Evolutionary conservation across 148 eudicot species (phyloP), one percentile per base, ranked within the genome.

Genomic region (Silene latifolia): DNA sequence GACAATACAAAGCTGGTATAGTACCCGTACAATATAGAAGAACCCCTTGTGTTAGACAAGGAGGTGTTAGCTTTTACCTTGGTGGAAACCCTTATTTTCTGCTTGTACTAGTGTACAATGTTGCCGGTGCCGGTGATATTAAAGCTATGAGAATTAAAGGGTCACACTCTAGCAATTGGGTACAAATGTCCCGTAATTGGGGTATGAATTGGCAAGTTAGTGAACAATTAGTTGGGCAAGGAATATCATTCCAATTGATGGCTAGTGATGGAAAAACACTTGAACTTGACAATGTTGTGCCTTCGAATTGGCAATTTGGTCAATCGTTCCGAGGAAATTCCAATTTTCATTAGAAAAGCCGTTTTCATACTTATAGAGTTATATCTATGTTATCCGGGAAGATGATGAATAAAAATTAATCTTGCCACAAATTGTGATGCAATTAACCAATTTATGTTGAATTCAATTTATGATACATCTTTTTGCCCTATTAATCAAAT

Each of bases 141-240:
- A 71, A 29, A 1, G 44, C 2, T 0, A 25, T 80, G 72, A 47
- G 67, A 20, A 59, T 80, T n/a, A 80, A 65, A 72, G 73, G 76
- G 19, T 66, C 64, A 15, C 17, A 15, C n/a, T 70, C 63, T 0
- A 21, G 2, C 8, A 21, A 44, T 15, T 76, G 76, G 79, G 21
- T 14, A 0, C 46, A 23, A 35, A 76, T 80, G 83, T 8, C 71
- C 1, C 51, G 83, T 6, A 80, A 80, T 27, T 80, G 83, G 83
- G 83, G 79, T 0, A 76, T 75, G 76, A 76, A 80, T 32, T 80
- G 79, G 83, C 60, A 70, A 8, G 48, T 8, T 73, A 8, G 61
- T 25, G 32, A 21, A 5, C 23, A 2, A n/a, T 78, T 58, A 67
- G 4, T 0, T 2, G 70, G 68, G 0, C 54, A 56, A 66, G 47